Evolutionary conservation across 2,329 filamentous ascomycete species (phyloP), one percentile per base, ranked within the genome.

Genomic region (Aspergillus intermedius): DNA sequence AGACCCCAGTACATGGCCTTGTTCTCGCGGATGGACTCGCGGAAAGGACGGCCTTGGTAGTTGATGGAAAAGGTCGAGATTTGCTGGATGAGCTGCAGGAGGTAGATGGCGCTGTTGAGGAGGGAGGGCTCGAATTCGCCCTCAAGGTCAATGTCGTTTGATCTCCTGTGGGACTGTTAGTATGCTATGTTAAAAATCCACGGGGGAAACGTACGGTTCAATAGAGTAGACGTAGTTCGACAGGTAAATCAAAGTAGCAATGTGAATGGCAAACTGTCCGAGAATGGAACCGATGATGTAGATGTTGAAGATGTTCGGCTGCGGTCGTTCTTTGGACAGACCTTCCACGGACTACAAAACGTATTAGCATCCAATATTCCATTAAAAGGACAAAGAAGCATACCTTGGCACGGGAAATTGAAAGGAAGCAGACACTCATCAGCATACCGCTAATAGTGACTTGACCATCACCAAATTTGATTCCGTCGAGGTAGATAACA

Each of bases 31-130:
- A 98, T 89, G 19, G 87, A 87, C 73, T 98, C 93, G 51, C 93
- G 88, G 86, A 98, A 98, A 10, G 93, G 93, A 8, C 93, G 87
- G 50, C 93, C 93, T 72, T 98, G 93, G 76, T 98, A 98, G 77
- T 98, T 98, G 77, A 98, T 95, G 52, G 93, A 91, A 63, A 98
- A 98, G 3, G 93, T 98, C 21, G 91, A 96, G 65, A 98, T 95
- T 71, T 98, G 93, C 71, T 98, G 93, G 69, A 98, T 97, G 45
- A 98, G 83, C 65, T 97, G 93, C 37, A 98, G 82, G 22, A 98
- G 87, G 70, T 97, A 98, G 59, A 98, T 88, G 48, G 93, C 93
- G 43, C 87, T 93, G 77, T 98, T 98, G 66, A 98, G 84, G 7
- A 98, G 81, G 5, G 90, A 95, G 1, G 93, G 93, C 56, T 84